These are phyloP conservation scores for Neopestalotiopsis clavispora DNA, from an alignment of 2,329 filamentous ascomycete genomes.

Conservation along the genomic window DNA sequence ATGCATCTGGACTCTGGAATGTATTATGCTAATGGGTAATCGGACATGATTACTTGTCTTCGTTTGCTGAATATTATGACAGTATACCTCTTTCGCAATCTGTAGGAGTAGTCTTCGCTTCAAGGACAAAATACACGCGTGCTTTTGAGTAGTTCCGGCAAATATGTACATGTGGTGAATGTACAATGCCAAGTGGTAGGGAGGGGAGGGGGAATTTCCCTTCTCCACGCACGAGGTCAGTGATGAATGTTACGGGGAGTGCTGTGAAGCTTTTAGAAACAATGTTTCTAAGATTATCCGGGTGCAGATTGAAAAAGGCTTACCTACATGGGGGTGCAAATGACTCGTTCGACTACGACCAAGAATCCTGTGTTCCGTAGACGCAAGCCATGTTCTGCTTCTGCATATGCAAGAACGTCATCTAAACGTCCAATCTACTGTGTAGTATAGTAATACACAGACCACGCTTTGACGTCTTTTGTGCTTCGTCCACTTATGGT, in stretches of 20 bases:
- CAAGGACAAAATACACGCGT: too few relatives aligned
- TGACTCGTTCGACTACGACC: not conserved
- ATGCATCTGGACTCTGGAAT: not conserved
- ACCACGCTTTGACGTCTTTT: not conserved
- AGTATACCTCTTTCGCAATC: too few relatives aligned
- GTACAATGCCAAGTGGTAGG: too few relatives aligned
- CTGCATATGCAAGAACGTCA: conserved; percentile 10
- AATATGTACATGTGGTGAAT: too few relatives aligned
- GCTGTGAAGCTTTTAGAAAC: not conserved
- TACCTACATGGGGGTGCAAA: not conserved
- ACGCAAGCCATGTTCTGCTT: not conserved
- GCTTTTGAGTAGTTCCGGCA: too few relatives aligned
- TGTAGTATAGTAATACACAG: not conserved
- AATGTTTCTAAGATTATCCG: not conserved
- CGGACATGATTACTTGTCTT: too few relatives aligned
- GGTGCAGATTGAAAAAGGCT: not conserved
- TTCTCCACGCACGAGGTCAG: too few relatives aligned
- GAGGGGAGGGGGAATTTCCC: too few relatives aligned
- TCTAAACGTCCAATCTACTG: not conserved
- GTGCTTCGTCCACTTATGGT: not conserved
- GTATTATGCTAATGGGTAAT: not conserved
- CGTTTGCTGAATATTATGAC: too few relatives aligned
- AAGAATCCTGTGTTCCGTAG: not conserved
- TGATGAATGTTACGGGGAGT: not conserved
- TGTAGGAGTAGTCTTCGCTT: too few relatives aligned